Evolutionary conservation across 1,284 basidiomycete genomes (phyloP).

Genomic region (Ustilago nuda): DNA sequence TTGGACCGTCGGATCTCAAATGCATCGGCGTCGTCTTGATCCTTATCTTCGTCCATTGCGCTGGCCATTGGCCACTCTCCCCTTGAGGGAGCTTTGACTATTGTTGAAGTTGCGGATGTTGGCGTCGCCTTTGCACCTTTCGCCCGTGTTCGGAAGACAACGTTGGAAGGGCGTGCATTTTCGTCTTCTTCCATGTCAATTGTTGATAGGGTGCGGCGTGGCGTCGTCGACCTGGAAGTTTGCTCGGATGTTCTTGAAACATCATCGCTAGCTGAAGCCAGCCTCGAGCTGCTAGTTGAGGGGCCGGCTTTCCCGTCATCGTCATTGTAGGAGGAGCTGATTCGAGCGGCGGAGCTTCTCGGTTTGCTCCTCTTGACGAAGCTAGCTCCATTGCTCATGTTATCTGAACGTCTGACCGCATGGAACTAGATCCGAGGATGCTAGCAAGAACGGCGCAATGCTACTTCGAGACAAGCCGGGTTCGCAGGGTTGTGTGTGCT

Average conservation of each 20-base stretch:
- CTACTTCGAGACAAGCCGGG: not conserved
- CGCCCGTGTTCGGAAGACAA: conserved; percentile 29
- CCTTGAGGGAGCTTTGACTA: not conserved
- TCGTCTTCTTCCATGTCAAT: conserved; percentile 12
- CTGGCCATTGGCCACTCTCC: conserved; percentile 3
- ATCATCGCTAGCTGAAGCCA: not conserved
- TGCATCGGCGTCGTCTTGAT: conserved; percentile 4
- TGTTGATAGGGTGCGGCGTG: not conserved
- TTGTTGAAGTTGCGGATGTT: conserved; percentile 6
- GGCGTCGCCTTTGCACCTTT: conserved; percentile 15
- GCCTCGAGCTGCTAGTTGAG: not conserved
- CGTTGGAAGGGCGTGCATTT: conserved; percentile 6
- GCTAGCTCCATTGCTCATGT: conserved; percentile 26
- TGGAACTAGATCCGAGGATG: not conserved
- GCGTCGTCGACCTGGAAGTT: not conserved
- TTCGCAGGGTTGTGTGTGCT: not conserved
- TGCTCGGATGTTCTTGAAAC: not conserved
- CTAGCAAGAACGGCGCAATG: not conserved
- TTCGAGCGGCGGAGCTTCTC: conserved; percentile 21
- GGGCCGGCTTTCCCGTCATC: conserved; percentile 10
- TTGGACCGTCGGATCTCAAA: conserved; percentile 40
- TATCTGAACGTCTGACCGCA: not conserved
- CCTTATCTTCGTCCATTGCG: conserved; percentile 20
- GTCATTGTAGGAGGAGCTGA: conserved; percentile 31
- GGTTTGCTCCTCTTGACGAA: conserved; percentile 46